A percentile compares a stretch with the other conserved stretches of the same genome.
Evolutionary conservation across 345 rosid species (phyloP).

Genomic region (Melastoma malabathricum): DNA sequence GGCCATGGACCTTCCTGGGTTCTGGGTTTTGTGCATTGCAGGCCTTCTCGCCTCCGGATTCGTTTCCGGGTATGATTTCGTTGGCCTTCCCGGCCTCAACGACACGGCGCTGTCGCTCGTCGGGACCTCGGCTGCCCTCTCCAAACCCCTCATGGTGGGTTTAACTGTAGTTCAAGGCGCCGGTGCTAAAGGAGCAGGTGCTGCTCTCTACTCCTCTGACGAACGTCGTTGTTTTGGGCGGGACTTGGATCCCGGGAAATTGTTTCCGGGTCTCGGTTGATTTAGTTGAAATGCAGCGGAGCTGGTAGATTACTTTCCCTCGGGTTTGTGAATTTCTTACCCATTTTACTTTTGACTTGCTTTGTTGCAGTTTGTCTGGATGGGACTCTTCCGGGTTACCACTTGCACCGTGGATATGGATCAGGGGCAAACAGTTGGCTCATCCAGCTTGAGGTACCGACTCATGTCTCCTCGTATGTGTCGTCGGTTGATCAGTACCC

Average conservation of each 20-base stretch:
- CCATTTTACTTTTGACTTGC: background rate
- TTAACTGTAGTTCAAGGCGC: conserved; percentile 12
- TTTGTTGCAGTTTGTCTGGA: conserved; percentile 32
- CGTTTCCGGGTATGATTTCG: too few relatives aligned
- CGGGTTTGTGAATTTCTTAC: background rate
- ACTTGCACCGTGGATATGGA: conserved; percentile 29
- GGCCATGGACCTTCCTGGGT: too few relatives aligned
- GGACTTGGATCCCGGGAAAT: background rate
- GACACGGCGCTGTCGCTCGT: too few relatives aligned
- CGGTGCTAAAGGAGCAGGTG: conserved; percentile 17
- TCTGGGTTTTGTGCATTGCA: too few relatives aligned
- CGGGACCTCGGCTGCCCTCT: too few relatives aligned
- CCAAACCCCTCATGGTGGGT: conserved; percentile 9
- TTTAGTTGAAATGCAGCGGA: too few relatives aligned
- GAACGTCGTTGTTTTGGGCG: background rate
- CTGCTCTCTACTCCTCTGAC: background rate
- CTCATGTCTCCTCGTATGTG: background rate
- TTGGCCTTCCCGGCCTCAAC: too few relatives aligned
- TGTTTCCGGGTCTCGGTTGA: too few relatives aligned
- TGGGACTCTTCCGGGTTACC: conserved; percentile 40
- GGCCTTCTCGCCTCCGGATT: too few relatives aligned
- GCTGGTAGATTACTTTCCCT: background rate
- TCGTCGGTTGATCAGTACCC: background rate
- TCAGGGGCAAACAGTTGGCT: conserved; percentile 37
- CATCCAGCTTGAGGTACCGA: conserved; percentile 29